Conservation (phyloP, 108 stramenopile species). For the Cyclotella sp. region DNA sequence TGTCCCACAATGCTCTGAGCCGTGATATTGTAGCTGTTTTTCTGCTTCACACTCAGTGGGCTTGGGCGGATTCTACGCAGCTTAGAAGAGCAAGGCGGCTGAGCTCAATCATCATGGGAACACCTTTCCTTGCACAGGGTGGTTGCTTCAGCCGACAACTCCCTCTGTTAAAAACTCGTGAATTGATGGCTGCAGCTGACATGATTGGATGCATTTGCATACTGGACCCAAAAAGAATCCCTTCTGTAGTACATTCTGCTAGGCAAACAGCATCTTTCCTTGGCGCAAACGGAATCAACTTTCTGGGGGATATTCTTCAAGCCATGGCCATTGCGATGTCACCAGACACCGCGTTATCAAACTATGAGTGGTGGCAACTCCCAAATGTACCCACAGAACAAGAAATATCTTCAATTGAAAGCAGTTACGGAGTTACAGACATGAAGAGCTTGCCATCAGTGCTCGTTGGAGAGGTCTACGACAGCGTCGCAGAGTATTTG, state of each 20-base stretch:
- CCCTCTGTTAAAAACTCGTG: not conserved
- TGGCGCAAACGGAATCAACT: not conserved
- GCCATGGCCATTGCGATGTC: not conserved
- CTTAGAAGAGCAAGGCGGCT: conserved; percentile 1
- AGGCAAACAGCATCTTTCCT: conserved; percentile 1
- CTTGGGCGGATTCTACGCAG: not conserved
- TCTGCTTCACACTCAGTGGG: conserved; percentile 4
- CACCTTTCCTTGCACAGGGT: not conserved
- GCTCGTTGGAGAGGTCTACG: not conserved
- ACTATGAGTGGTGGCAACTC: conserved; percentile 2
- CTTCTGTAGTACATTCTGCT: not conserved
- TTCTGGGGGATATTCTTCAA: not conserved
- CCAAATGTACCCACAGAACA: not conserved
- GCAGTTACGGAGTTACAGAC: not conserved
- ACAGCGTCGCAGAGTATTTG: not conserved
- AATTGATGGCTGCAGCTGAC: not conserved
- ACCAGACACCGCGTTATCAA: not conserved
- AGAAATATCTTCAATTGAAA: conserved; percentile 8
- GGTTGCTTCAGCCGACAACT: not conserved
- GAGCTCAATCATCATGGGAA: not conserved
- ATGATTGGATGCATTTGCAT: not conserved
- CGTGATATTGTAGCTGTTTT: not conserved
- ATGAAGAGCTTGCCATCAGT: not conserved
- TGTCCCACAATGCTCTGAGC: conserved; percentile 1
- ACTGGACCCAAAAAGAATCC: not conserved